These are phyloP conservation scores for Paraphysoderma sedebokerense DNA, from an alignment of 371 early-diverging fungal genomes.

Conservation along the genomic window DNA sequence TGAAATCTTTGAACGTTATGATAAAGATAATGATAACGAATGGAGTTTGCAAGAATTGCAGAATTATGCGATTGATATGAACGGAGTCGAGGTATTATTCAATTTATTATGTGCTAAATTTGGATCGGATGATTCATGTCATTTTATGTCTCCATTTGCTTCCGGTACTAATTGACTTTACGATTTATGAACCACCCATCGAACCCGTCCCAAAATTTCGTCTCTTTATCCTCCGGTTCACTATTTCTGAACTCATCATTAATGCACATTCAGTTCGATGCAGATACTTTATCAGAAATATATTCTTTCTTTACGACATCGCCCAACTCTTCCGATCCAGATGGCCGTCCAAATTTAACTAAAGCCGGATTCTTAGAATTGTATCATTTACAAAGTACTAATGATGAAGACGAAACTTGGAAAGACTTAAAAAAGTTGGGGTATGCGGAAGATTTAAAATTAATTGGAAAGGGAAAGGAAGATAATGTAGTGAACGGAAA, in stretches of 20 bases:
- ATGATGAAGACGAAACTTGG: slow-evolving; percentile 52
- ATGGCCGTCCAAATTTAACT: slow-evolving; percentile 17
- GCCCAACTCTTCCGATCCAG: slow-evolving; percentile 12
- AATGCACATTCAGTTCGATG: slow-evolving; percentile 36
- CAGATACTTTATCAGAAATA: slow-evolving; percentile 41
- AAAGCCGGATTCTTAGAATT: slow-evolving; percentile 48
- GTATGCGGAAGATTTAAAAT: slow-evolving; percentile 22
- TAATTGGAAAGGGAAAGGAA: slow-evolving; percentile 11
- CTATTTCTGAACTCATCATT: background rate
- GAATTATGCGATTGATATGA: slow-evolving; percentile 48
- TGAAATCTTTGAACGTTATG: slow-evolving; percentile 43
- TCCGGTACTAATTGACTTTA: background rate
- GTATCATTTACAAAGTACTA: slow-evolving; percentile 47
- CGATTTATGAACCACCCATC: too few relatives aligned
- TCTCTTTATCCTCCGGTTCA: background rate
- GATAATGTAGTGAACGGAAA: too few relatives aligned
- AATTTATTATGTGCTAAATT: background rate
- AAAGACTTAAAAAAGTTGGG: slow-evolving; percentile 48
- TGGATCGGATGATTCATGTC: background rate
- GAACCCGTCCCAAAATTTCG: too few relatives aligned
- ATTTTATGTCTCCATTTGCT: background rate
- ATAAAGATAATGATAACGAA: slow-evolving; percentile 42
- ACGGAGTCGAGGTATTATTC: slow-evolving; percentile 39
- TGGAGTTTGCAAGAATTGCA: slow-evolving; percentile 40
- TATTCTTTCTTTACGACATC: slow-evolving; percentile 32